Base-by-base conservation (phyloP, 176 grass and related monocot species). In the Eragrostis curvula region DNA sequence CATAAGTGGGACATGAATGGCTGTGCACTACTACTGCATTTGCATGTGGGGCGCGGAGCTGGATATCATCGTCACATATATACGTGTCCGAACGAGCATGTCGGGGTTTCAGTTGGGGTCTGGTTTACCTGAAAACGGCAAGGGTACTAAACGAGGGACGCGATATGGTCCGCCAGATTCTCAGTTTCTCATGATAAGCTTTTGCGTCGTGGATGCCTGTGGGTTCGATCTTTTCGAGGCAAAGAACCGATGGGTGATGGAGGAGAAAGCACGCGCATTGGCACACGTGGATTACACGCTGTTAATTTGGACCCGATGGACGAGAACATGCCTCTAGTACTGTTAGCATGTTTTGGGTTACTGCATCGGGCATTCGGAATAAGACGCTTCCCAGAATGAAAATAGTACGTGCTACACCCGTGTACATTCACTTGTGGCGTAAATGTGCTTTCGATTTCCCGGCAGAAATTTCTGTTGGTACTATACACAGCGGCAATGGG, bases 51-150 rank as follows among this genome's bases (percentile, higher is more conserved):
- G 75, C 7, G 49, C 24, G 51, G 41, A 18, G 27, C 58, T 32
- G 62, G 12, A 52, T 11, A 24, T 57, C 49, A 16, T 73, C 71
- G 30, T n/a, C 71, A 6, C 1, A 20, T 23, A 55, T 10, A 36
- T 29, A 52, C 27, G 27, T 39, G 67, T 76, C 51, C 20, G 72
- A 20, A 45, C 28, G 79, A 61, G 58, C 58, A 24, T 46, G 73
- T 47, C 29, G 0, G 58, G 21, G 48, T 68, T 67, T 13, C 49
- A 29, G 39, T 79, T 49, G 66, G 40, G 36, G 55, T 60, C 17
- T 44, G 13, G 61, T 60, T 51, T 60, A 68, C 42, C 61, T 74
- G 24, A 73, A 79, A 84, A 80, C 47, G 52, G 68, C 81, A 49
- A n/a, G 12, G 59, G 43, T 84, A 7, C 52, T 11, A 80, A 41